A percentile compares a stretch with the other conserved stretches of the same genome.
phyloP scores from a whole-genome alignment of 2,329 filamentous ascomycete genomes.

The Pestalotiopsis sp. region DNA sequence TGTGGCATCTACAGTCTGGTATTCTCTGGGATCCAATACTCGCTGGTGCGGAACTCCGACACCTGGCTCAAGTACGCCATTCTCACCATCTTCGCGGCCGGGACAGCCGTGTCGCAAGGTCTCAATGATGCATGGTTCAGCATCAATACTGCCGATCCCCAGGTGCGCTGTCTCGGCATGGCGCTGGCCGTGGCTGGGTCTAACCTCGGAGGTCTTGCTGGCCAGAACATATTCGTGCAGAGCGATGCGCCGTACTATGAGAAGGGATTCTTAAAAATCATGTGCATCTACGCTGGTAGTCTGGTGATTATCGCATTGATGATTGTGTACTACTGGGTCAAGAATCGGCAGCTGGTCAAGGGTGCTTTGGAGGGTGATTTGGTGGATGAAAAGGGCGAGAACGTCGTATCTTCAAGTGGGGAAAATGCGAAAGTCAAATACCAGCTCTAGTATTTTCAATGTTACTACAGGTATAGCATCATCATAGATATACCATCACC shows the following conservation, averaged over 20 bases:
- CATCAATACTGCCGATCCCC: neutral
- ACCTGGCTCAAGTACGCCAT: neutral
- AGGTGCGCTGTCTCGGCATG: constrained; percentile 1
- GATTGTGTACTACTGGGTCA: constrained; percentile 5
- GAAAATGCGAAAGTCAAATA: neutral
- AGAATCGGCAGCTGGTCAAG: neutral
- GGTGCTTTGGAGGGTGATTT: no score
- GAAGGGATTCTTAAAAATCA: constrained; percentile 1
- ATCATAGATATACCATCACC: no score
- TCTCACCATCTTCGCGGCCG: neutral
- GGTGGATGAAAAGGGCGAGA: neutral
- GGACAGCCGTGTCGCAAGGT: neutral
- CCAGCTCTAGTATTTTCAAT: neutral
- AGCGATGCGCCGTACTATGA: constrained; percentile 10
- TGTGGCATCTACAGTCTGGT: constrained; percentile 1
- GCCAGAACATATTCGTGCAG: neutral
- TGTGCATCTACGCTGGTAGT: neutral
- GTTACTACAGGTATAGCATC: no score
- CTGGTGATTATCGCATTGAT: neutral
- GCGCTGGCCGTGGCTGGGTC: constrained; percentile 2
- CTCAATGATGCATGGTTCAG: constrained; percentile 6
- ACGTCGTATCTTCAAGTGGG: neutral
- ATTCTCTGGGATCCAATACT: neutral
- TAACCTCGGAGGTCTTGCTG: neutral
- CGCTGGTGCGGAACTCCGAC: neutral